phyloP scores from a whole-genome alignment of 805 yeast genomes.

The Pichia sporocuriosa region DNA sequence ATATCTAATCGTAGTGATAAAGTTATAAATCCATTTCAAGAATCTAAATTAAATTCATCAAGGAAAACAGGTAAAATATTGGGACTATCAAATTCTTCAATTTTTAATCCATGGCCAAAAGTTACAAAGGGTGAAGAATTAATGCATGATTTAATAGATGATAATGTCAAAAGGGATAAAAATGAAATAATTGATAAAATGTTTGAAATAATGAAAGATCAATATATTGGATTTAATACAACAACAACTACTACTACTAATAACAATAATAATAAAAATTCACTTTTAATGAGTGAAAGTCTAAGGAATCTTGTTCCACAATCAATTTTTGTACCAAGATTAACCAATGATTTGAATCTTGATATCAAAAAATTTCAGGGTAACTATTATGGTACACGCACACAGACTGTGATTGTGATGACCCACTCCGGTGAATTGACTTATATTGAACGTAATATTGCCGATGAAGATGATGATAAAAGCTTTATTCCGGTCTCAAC shows the following conservation, averaged over 20 bases:
- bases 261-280: too few species aligned
- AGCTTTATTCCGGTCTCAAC: too few species aligned
- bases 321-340: slow-evolving; percentile 10
- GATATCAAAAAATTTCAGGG: background rate
- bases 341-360: background rate
- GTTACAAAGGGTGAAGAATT: slow-evolving; percentile 58
- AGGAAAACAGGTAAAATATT: slow-evolving; percentile 29
- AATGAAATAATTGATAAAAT: slow-evolving; percentile 18
- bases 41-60: slow-evolving; percentile 17
- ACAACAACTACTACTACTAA: too few species aligned
- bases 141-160: slow-evolving; percentile 36
- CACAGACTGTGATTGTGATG: slow-evolving; percentile 13
- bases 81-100: slow-evolving; percentile 66
- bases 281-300: background rate
- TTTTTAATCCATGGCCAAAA: slow-evolving; percentile 70
- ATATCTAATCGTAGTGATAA: slow-evolving; percentile 43
- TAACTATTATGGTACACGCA: slow-evolving; percentile 11
- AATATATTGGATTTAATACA: background rate
- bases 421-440: background rate
- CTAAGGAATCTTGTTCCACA: slow-evolving; percentile 1
- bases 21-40: slow-evolving; percentile 8
- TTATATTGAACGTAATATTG: slow-evolving; percentile 4
- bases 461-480: too few species aligned
- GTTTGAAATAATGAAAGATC: slow-evolving; percentile 35
- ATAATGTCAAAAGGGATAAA: background rate